These are phyloP conservation scores for Aspergillus coremiiformis DNA, from an alignment of 495 filamentous ascomycete genomes.

Conservation along the genomic window DNA sequence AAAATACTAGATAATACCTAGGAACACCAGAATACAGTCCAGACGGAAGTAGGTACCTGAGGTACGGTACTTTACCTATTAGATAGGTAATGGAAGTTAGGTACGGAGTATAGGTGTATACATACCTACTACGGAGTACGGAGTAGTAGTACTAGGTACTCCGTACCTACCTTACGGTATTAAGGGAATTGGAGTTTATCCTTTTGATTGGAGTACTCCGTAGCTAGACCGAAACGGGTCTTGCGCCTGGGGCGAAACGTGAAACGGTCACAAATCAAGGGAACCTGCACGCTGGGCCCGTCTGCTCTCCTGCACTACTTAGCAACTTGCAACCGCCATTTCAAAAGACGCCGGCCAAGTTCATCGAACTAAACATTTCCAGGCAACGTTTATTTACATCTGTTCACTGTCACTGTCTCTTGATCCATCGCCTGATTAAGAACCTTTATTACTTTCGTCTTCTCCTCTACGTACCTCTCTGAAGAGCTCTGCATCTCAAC, in stretches of 20 bases:
- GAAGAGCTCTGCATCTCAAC: not conserved
- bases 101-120: too few relatives aligned
- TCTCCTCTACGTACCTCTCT: not conserved
- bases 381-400: constrained; percentile 11
- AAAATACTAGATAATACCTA: too few relatives aligned
- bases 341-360: constrained; percentile 15
- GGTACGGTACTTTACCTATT: too few relatives aligned
- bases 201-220: constrained; percentile 2
- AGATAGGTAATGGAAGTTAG: too few relatives aligned
- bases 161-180: too few relatives aligned
- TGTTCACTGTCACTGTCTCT: constrained; percentile 2
- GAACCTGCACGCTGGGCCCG: constrained; percentile 24
- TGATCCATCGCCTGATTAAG: constrained; percentile 2
- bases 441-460: not conserved
- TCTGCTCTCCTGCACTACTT: constrained; percentile 27
- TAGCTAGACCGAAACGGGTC: constrained; percentile 13
- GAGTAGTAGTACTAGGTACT: too few relatives aligned
- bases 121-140: too few relatives aligned
- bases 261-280: constrained; percentile 22
- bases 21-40: too few relatives aligned
- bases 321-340: constrained; percentile 24
- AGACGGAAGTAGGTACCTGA: too few relatives aligned
- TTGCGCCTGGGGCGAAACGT: constrained; percentile 10
- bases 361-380: constrained; percentile 14
- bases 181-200: constrained; percentile 7